Percentiles rank a stretch among this genome's conserved stretches.
These are phyloP conservation scores for Apiospora malaysiana DNA, from an alignment of 2,329 filamentous ascomycete species.

Conservation along the genomic window DNA sequence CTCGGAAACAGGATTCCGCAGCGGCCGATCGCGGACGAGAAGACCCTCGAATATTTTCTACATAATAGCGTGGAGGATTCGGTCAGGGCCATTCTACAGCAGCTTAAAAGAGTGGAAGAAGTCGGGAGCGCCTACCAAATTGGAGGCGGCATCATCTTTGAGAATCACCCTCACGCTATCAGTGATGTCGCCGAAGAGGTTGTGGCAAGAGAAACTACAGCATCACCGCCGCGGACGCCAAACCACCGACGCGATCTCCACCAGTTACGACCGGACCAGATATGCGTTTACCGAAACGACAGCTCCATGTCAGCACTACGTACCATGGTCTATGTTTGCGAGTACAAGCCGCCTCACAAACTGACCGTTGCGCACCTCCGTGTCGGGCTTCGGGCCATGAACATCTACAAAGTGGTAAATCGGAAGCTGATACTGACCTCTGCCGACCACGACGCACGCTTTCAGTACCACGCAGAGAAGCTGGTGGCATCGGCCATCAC, in stretches of 20 bases:
- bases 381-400: constrained; percentile 46
- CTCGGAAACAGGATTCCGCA: constrained; percentile 32
- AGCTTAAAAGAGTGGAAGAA: constrained; percentile 32
- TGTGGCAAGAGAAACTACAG: constrained; percentile 23
- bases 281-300: constrained; percentile 36
- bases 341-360: constrained; percentile 57
- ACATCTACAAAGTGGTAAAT: constrained; percentile 45
- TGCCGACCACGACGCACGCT: constrained; percentile 37
- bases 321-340: constrained; percentile 41
- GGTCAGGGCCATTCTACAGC: constrained; percentile 37
- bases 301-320: constrained; percentile 20
- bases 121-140: constrained; percentile 33
- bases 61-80: constrained; percentile 39
- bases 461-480: constrained; percentile 43
- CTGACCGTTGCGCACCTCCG: constrained; percentile 49
- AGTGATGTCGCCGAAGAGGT: constrained; percentile 32
- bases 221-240: constrained; percentile 27
- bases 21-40: constrained; percentile 35
- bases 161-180: constrained; percentile 38
- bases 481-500: constrained; percentile 42
- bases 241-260: constrained; percentile 26
- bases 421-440: constrained; percentile 35
- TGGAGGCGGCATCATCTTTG: constrained; percentile 39
- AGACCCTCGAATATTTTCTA: constrained; percentile 38
- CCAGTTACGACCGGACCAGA: constrained; percentile 39